A percentile compares a stretch with the other conserved stretches of the same genome.
phyloP scores from a whole-genome alignment of 441 rosid species.

The Pelargonium exstipulatum region DNA sequence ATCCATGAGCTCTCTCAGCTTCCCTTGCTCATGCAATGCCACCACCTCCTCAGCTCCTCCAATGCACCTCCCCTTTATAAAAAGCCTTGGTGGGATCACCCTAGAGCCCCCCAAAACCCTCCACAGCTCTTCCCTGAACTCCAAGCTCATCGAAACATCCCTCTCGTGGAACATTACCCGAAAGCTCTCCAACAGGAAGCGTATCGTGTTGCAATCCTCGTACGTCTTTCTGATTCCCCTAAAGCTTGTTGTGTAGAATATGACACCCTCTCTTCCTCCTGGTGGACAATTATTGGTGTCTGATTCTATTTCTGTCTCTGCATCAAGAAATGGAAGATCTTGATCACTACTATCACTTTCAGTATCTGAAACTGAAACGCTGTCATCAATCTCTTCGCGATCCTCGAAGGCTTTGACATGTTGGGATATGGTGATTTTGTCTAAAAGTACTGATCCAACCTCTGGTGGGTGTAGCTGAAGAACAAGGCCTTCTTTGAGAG shows the following conservation, averaged over 20 bases:
- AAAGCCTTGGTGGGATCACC: slow-evolving; percentile 49
- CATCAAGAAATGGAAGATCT: slow-evolving; percentile 22
- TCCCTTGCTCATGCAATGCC: slow-evolving; percentile 53
- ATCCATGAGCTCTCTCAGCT: slow-evolving; percentile 36
- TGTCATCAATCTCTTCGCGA: slow-evolving; percentile 27
- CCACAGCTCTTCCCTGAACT: slow-evolving; percentile 57
- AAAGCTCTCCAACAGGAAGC: slow-evolving; percentile 46
- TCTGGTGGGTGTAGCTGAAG: slow-evolving; percentile 31
- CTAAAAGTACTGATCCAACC: background rate
- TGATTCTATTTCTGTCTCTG: slow-evolving; percentile 24
- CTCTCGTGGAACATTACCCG: slow-evolving; percentile 41
- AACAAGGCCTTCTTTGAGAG: slow-evolving; percentile 44
- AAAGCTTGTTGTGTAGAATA: slow-evolving; percentile 47
- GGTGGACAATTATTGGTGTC: slow-evolving; percentile 61
- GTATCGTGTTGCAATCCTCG: slow-evolving; percentile 47
- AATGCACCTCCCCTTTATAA: slow-evolving; percentile 56
- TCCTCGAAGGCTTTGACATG: slow-evolving; percentile 17
- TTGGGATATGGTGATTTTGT: slow-evolving; percentile 16
- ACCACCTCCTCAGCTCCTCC: slow-evolving; percentile 57
- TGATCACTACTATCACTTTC: slow-evolving; percentile 21
- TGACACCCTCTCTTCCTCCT: slow-evolving; percentile 44
- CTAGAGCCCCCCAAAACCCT: slow-evolving; percentile 29
- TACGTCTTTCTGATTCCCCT: slow-evolving; percentile 62
- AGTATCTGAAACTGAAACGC: slow-evolving; percentile 26
- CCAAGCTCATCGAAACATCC: slow-evolving; percentile 58